Evolutionary conservation across 2,329 filamentous ascomycete species (phyloP), one percentile per base, ranked within the genome.

Genomic region (Fusarium floridanum): DNA sequence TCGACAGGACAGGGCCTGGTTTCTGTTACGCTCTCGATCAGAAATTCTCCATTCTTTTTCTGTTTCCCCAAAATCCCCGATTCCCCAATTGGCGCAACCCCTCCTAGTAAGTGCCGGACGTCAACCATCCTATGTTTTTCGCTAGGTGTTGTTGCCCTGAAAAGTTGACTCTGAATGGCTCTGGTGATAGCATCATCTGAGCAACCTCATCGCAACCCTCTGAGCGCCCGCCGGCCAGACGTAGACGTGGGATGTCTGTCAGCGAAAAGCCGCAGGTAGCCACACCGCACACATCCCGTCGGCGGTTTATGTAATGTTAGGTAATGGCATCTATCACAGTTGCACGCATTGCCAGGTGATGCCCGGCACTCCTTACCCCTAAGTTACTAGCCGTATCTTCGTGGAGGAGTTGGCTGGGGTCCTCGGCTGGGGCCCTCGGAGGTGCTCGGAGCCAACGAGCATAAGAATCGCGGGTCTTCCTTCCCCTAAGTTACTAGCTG

Each of bases 221-320:
- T 36, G 43, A 62, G 48, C 70, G 71, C 67, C 76, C 75, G 72
- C 57, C 68, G 69, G 70, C 72, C 41, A 64, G 14, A 45, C 27
- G 50, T 36, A 34, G 59, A 75, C 76, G 76, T 77, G 76, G 76
- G 76, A 78, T 78, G 76, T 68, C 65, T 78, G 76, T 68, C 65
- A 61, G 62, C 68, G 36, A 55, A 63, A 62, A 77, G 64, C 71
- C 76, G 77, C 68, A 67, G 62, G 69, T 79, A 77, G 59, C 77
- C 77, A 75, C 37, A 27, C 36, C 48, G 24, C 37, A 37, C 61
- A 20, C 41, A 43, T 6, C 20, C 60, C 48, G 60, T 59, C 57
- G 62, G 65, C 50, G 41, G 53, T 68, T 79, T 79, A 79, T 74
- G 77, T 79, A 79, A 79, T 78, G 75, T 78, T 77, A 74, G 75